Evolutionary conservation across 2,329 filamentous ascomycete species (phyloP).

Genomic region (Ceratocystis cacaofunesta): DNA sequence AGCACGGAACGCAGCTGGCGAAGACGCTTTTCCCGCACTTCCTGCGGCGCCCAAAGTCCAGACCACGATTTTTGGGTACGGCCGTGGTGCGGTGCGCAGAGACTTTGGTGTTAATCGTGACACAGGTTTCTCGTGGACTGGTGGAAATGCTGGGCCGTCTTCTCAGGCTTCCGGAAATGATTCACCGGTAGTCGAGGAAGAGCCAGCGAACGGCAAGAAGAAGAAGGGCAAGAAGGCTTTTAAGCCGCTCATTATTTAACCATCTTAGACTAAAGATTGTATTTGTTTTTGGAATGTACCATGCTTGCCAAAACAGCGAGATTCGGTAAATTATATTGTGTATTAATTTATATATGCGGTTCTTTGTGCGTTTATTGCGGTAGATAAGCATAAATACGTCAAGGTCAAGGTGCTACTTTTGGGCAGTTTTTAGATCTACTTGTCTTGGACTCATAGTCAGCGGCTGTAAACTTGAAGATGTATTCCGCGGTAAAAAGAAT

Average conservation of each 20-base stretch:
- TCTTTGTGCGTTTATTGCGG: too few relatives aligned
- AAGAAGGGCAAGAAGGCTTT: conserved; percentile 40
- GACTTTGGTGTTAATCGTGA: conserved; percentile 33
- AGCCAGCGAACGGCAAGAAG: conserved; percentile 32
- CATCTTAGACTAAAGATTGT: too few relatives aligned
- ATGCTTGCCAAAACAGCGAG: too few relatives aligned
- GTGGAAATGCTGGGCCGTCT: conserved; percentile 15
- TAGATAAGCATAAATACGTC: too few relatives aligned
- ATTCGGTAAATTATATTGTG: too few relatives aligned
- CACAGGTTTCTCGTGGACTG: conserved; percentile 41
- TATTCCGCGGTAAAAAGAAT: too few relatives aligned
- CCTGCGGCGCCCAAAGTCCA: conserved; percentile 59
- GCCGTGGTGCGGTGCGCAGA: conserved; percentile 38
- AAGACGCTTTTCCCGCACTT: conserved; percentile 67
- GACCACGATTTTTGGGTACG: conserved; percentile 48
- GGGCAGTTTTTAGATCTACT: too few relatives aligned
- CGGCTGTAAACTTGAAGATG: too few relatives aligned
- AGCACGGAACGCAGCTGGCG: conserved; percentile 18
- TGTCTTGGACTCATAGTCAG: too few relatives aligned
- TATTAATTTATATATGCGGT: too few relatives aligned
- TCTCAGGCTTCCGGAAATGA: conserved; percentile 21
- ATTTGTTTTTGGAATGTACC: too few relatives aligned
- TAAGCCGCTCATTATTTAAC: conserved; percentile 4
- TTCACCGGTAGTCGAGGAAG: conserved; percentile 21
- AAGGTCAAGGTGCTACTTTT: too few relatives aligned